These are phyloP conservation scores for Xylaria longipes DNA, from an alignment of 495 filamentous ascomycete species.

Conservation along the genomic window DNA sequence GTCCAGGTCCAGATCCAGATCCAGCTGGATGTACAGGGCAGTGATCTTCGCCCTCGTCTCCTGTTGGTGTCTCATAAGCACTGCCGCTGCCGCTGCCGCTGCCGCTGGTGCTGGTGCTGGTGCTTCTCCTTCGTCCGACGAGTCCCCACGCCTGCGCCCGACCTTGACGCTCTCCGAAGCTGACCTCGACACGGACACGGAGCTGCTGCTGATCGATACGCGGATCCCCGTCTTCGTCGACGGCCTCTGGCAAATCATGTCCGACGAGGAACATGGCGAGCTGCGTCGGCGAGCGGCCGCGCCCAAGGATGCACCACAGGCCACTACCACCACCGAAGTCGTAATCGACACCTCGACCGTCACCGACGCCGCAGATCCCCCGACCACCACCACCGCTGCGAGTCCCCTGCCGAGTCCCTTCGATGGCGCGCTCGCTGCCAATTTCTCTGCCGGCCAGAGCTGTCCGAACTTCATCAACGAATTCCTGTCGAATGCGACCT, in stretches of 20 bases:
- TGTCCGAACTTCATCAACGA: constrained; percentile 73
- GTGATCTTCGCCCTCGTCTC: constrained; percentile 44
- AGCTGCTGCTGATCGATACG: constrained; percentile 43
- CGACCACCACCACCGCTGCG: constrained; percentile 38
- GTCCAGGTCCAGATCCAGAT: neutral
- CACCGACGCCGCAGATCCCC: constrained; percentile 29
- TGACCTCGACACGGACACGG: neutral
- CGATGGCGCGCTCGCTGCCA: constrained; percentile 71
- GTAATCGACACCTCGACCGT: constrained; percentile 44
- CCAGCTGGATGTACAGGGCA: constrained; percentile 27
- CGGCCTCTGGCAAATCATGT: constrained; percentile 49
- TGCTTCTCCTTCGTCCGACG: constrained; percentile 37
- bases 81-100: constrained; percentile 12
- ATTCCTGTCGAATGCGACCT: constrained; percentile 68
- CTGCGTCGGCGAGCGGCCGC: constrained; percentile 27
- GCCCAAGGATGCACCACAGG: constrained; percentile 19
- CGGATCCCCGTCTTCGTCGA: constrained; percentile 40
- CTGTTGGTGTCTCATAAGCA: constrained; percentile 41
- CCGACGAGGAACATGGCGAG: constrained; percentile 37
- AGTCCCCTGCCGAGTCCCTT: constrained; percentile 69
- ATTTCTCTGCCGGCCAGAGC: constrained; percentile 58
- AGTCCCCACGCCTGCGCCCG: constrained; percentile 33
- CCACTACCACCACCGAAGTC: constrained; percentile 30
- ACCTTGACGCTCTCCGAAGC: constrained; percentile 17
- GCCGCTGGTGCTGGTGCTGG: neutral